Conservation (phyloP, 331 rosid species). For the Malus hybrid region DNA sequence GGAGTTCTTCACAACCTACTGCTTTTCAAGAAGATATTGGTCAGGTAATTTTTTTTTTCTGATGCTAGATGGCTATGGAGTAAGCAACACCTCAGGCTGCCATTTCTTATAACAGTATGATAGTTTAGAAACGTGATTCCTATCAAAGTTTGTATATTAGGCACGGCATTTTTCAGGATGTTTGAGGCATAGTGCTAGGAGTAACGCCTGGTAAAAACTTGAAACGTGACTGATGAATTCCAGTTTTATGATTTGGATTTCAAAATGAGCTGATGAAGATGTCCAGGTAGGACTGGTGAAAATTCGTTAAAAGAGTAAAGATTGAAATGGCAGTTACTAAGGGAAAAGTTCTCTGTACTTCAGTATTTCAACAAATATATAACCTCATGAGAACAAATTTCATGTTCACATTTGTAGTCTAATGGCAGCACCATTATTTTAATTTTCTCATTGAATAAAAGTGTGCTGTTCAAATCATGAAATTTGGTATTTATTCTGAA, state of each 20-base stretch:
- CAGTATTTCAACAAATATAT: not conserved
- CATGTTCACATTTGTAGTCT: not conserved
- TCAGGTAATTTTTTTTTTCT: conserved; percentile 17
- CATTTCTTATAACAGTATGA: not conserved
- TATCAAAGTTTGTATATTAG: not conserved
- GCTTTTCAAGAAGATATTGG: conserved; percentile 30
- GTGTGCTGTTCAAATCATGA: not conserved
- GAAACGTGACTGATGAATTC: not conserved
- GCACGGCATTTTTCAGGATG: not conserved
- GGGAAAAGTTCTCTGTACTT: not conserved
- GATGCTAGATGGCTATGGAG: not conserved
- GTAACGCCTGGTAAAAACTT: not conserved
- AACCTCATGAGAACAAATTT: not conserved
- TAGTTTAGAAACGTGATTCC: not conserved
- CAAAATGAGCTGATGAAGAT: not conserved
- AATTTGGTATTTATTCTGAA: not conserved
- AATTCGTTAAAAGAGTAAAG: not conserved
- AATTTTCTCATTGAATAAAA: not conserved
- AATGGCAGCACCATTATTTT: not conserved
- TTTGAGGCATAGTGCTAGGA: not conserved
- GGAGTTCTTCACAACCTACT: conserved; percentile 21
- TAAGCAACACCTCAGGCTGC: not conserved
- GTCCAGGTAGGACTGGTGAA: not conserved
- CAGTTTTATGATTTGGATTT: not conserved
- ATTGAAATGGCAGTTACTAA: not conserved